Base-by-base conservation (phyloP, 148 eudicot genomes). In the Vaccinium vitisidaea region DNA sequence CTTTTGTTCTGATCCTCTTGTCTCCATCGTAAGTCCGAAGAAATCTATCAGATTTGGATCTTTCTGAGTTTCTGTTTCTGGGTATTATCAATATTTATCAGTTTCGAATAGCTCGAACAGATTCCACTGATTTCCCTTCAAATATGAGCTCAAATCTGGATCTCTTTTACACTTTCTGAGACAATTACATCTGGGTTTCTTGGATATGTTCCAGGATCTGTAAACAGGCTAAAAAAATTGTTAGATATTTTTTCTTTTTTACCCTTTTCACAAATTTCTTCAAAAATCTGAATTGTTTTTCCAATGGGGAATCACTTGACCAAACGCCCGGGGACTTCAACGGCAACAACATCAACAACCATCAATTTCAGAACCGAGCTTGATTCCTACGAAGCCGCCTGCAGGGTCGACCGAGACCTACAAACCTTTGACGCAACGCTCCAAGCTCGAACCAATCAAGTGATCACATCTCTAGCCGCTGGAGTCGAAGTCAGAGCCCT, bases 401-500 rank as follows among this genome's bases (percentile, higher is more conserved):
- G 74, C 74, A 25, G 18, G 39, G 2, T 69, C 39, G 36, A 69
- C 39, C 39, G 1, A 11, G 74, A 69, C 16, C 39, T 69, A 11
- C 74, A 69, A 27, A 69, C 18, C 18, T 69, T 69, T 6, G 74
- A 69, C 74, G 13, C 39, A 5, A 27, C 16, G 39, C 93, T 97
- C 58, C 96, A 93, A 46, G 90, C 94, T 2, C 83, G 96, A 5
- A 94, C 99, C 8, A 91, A 84, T 74, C 92, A 92, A 53, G 98
- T 90, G 6, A 94, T 97, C 82, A 95, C 86, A 74, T 84, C 94
- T 5, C 83, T 97, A 11, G 99, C 98, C 2, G 88, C 82, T 13
- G 99, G 99, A 2, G 94, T 91, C 5, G 98, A 95, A 50, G 95
- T 95, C 58, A 87, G 93, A 19, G 95, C 99, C 8, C 86, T 97